These are phyloP conservation scores for Saccharomyces hybrid DNA, from an alignment of 1,139 yeast species.

Conservation along the genomic window DNA sequence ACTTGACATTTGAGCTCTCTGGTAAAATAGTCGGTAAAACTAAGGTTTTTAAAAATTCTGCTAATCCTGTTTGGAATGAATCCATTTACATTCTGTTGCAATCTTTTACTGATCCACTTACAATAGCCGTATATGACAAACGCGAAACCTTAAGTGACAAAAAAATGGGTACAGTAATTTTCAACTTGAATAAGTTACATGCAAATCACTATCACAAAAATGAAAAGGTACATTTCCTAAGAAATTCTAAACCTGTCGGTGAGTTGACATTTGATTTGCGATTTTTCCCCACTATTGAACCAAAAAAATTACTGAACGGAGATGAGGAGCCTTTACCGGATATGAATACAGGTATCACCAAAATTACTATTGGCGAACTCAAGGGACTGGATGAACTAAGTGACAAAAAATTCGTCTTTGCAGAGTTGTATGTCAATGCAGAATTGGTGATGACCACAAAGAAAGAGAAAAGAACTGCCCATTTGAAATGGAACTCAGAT, in stretches of 20 bases:
- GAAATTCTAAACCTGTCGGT: slow-evolving; percentile 82
- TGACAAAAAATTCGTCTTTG: slow-evolving; percentile 56
- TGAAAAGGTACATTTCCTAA: slow-evolving; percentile 50
- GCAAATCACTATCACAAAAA: slow-evolving; percentile 47
- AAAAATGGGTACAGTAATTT: slow-evolving; percentile 67
- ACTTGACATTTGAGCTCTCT: slow-evolving; percentile 61
- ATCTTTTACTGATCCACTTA: slow-evolving; percentile 73
- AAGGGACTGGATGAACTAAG: slow-evolving; percentile 24
- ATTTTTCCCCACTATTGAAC: slow-evolving; percentile 74
- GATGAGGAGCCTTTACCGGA: slow-evolving; percentile 84
- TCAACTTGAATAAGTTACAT: slow-evolving; percentile 62
- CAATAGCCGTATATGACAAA: slow-evolving; percentile 61
- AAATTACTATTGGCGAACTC: slow-evolving; percentile 35
- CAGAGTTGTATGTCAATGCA: slow-evolving; percentile 60
- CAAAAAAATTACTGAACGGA: slow-evolving; percentile 74
- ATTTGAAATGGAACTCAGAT: background rate
- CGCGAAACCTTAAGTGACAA: slow-evolving; percentile 77
- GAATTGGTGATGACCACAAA: slow-evolving; percentile 51
- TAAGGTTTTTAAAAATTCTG: slow-evolving; percentile 54
- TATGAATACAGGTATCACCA: slow-evolving; percentile 83
- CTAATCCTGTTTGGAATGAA: slow-evolving; percentile 78
- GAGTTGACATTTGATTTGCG: slow-evolving; percentile 59
- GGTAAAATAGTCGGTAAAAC: slow-evolving; percentile 59
- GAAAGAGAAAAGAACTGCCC: slow-evolving; percentile 23
- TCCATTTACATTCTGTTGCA: slow-evolving; percentile 60